Conservation (phyloP, 306 rosid species). For the Hylodesmum podocarpum region DNA sequence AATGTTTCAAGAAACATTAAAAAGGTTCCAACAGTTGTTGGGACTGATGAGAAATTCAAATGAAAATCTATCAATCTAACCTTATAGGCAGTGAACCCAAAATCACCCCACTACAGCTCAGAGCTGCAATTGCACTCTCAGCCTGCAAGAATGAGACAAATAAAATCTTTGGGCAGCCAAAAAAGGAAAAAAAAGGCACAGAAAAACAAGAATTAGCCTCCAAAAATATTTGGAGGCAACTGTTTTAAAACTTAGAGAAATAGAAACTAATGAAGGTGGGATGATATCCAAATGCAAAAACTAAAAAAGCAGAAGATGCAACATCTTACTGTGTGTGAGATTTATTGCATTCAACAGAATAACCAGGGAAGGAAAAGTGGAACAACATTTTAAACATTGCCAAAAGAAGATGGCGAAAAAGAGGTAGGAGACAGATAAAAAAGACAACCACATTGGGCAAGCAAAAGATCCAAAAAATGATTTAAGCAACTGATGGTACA, state of each 20-base stretch:
- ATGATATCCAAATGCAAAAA: not conserved
- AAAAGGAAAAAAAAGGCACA: not conserved
- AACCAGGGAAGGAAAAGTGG: not conserved
- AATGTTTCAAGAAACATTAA: slow-evolving; percentile 1
- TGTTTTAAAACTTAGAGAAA: not conserved
- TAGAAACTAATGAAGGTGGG: not conserved
- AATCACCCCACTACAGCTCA: slow-evolving; percentile 94
- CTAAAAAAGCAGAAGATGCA: not conserved
- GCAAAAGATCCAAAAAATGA: not conserved
- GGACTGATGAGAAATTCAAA: slow-evolving; percentile 31
- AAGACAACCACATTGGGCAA: not conserved
- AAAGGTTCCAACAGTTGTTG: not conserved
- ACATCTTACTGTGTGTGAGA: not conserved
- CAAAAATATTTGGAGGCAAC: not conserved
- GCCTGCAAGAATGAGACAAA: slow-evolving; percentile 55
- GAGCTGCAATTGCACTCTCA: slow-evolving; percentile 97
- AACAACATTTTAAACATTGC: not conserved
- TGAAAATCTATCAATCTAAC: slow-evolving; percentile 41
- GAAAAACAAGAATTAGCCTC: not conserved
- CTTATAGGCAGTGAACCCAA: slow-evolving; percentile 96
- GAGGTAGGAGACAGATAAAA: not conserved
- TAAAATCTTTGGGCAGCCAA: not conserved
- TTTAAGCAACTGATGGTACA: not conserved
- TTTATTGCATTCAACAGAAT: not conserved
- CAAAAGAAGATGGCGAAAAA: not conserved